Evolutionary conservation across 352 stramenopile genomes (phyloP).

Genomic region (Pythium guiyangense): DNA sequence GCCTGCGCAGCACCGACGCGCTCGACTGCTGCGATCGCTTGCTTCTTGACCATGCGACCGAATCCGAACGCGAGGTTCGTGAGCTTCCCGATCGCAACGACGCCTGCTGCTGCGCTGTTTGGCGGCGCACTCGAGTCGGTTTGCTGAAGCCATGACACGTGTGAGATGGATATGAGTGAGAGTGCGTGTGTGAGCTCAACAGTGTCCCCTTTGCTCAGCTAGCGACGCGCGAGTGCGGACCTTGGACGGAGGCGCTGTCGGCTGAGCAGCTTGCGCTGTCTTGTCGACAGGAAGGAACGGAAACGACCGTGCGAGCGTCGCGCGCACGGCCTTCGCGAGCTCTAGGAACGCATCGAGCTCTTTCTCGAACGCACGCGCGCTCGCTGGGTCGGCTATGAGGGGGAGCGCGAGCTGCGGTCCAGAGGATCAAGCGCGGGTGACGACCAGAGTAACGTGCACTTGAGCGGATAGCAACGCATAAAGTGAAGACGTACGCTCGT

Average conservation of each 20-base stretch:
- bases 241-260: background rate
- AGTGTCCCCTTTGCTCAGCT: background rate
- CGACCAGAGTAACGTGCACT: background rate
- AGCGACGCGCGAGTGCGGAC: background rate
- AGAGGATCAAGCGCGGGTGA: background rate
- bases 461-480: background rate
- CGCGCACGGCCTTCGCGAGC: slow-evolving; percentile 32
- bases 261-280: background rate
- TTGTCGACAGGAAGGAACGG: slow-evolving; percentile 43
- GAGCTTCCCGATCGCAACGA: slow-evolving; percentile 54
- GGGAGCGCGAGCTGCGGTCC: slow-evolving; percentile 47
- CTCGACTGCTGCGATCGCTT: slow-evolving; percentile 78
- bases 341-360: slow-evolving; percentile 60
- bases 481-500: slow-evolving; percentile 34
- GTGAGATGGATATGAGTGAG: background rate
- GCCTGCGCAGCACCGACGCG: slow-evolving; percentile 55
- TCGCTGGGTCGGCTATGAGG: slow-evolving; percentile 36
- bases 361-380: slow-evolving; percentile 36
- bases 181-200: background rate
- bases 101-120: slow-evolving; percentile 15
- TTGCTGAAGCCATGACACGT: background rate
- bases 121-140: background rate
- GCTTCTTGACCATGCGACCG: slow-evolving; percentile 81
- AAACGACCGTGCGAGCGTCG: slow-evolving; percentile 53
- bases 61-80: slow-evolving; percentile 81